Evolutionary conservation across 1,284 basidiomycete genomes (phyloP).

Genomic region (Sutorius eximius): DNA sequence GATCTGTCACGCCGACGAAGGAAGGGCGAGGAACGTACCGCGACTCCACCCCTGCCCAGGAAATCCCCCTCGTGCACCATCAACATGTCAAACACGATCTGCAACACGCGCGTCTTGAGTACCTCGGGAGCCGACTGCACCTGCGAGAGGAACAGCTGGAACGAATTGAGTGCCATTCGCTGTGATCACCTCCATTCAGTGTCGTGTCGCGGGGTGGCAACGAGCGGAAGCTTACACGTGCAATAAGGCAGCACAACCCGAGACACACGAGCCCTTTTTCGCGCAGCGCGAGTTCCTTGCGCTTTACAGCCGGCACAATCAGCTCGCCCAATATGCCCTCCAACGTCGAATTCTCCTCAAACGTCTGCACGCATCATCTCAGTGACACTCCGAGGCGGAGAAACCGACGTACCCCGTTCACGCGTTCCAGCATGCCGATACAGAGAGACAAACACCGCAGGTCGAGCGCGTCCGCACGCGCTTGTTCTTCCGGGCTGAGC

Average conservation of each 20-base stretch:
- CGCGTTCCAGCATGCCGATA: slow-evolving; percentile 88
- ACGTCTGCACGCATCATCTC: slow-evolving; percentile 48
- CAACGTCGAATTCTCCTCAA: slow-evolving; percentile 93
- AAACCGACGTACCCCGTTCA: slow-evolving; percentile 69
- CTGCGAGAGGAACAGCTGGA: slow-evolving; percentile 89
- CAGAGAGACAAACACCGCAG: slow-evolving; percentile 86
- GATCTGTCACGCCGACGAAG: not conserved
- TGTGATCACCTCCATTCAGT: slow-evolving; percentile 29
- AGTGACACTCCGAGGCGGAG: not conserved
- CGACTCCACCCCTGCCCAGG: slow-evolving; percentile 54
- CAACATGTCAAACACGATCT: slow-evolving; percentile 88
- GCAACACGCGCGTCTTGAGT: slow-evolving; percentile 79
- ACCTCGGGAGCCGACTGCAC: slow-evolving; percentile 76
- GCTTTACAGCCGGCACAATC: slow-evolving; percentile 87
- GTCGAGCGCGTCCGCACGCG: slow-evolving; percentile 70
- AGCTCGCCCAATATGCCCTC: slow-evolving; percentile 89
- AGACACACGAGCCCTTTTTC: slow-evolving; percentile 87
- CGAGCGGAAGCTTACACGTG: slow-evolving; percentile 49
- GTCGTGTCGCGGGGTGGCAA: not conserved
- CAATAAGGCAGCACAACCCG: slow-evolving; percentile 90
- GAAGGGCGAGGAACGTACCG: slow-evolving; percentile 39
- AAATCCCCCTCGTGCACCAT: slow-evolving; percentile 87
- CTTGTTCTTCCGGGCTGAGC: slow-evolving; percentile 59
- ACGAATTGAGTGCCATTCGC: slow-evolving; percentile 89
- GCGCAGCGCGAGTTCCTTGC: slow-evolving; percentile 81